Evolutionary conservation across 2,329 filamentous ascomycete species (phyloP).

Genomic region (Chaetomiaceae sp.): DNA sequence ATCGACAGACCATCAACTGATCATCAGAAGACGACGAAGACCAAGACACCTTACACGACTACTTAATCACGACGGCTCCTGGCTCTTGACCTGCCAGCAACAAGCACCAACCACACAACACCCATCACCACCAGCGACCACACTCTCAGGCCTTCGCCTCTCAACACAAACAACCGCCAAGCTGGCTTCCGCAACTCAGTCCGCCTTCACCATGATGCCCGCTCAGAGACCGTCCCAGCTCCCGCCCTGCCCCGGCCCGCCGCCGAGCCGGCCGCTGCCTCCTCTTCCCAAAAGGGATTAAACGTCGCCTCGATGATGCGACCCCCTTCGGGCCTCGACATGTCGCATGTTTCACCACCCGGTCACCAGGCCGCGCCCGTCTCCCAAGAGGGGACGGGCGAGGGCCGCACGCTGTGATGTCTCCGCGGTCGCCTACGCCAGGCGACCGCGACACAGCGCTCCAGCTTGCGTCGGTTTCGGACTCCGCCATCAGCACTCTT

Average conservation of each 20-base stretch:
- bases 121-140: neutral
- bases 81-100: neutral
- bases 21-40: slow-evolving; percentile 14
- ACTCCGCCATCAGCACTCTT: slow-evolving; percentile 9
- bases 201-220: slow-evolving; percentile 42
- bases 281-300: slow-evolving; percentile 60
- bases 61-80: slow-evolving; percentile 7
- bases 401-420: slow-evolving; percentile 16
- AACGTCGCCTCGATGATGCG: slow-evolving; percentile 9
- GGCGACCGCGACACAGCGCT: slow-evolving; percentile 16
- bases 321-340: slow-evolving; percentile 14
- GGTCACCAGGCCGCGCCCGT: slow-evolving; percentile 15
- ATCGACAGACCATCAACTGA: slow-evolving; percentile 22
- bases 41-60: slow-evolving; percentile 4
- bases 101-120: slow-evolving; percentile 2
- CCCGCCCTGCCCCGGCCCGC: slow-evolving; percentile 63
- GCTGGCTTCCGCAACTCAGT: slow-evolving; percentile 14
- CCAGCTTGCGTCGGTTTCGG: slow-evolving; percentile 18
- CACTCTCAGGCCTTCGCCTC: neutral
- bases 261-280: slow-evolving; percentile 60
- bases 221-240: slow-evolving; percentile 60
- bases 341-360: slow-evolving; percentile 18
- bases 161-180: slow-evolving; percentile 11
- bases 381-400: slow-evolving; percentile 10
- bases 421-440: slow-evolving; percentile 13